Base-by-base conservation (phyloP, 2,329 filamentous ascomycete genomes). In the Lecanicillium sp. region DNA sequence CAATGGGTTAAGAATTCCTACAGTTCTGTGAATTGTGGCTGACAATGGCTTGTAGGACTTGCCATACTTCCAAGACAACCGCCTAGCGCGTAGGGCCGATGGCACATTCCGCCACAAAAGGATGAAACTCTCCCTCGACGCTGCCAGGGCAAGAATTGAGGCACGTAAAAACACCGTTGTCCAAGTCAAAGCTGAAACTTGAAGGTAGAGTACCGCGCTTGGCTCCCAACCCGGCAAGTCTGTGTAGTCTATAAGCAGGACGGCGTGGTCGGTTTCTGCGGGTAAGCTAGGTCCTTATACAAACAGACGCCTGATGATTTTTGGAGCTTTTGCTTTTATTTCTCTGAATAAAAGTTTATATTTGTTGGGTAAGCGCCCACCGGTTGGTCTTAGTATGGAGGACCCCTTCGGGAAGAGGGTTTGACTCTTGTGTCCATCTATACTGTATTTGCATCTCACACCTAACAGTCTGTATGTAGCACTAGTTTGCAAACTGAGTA, bases 81-180 rank as follows among this genome's bases (percentile, higher is more conserved):
- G 13, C 13, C 25, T 28, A 8, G 25, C 25, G 25, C 25, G 25
- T 13, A 28, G 13, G 25, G 15, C 11, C 14, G 18, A 36, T 17
- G 38, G 29, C 3, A 29, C 7, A 9, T 34, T 25, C 18, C 20
- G 33, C 29, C 41, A 43, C 16, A 20, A 25, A n/a, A 39, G 36
- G n/a, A 33, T 39, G 27, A 35, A 43, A 27, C 13, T n/a, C 11
- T 38, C 36, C 16, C 36, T 43, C 31, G 36, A 31, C 12, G n/a
- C 18, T 30, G 40, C 36, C 14, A 43, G 25, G 28, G 31, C 36
- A 9, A 25, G 36, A 31, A 30, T 33, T 31, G 19, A 38, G 20
- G 13, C 40, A 6, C 16, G 9, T 11, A 34, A 33, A 16, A 22
- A 35, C 25, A 13, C 25, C 25, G 25, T 13, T 13, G 8, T 13